Conservation (phyloP, 164 flowering plant species). For the Platanus orientalis region DNA sequence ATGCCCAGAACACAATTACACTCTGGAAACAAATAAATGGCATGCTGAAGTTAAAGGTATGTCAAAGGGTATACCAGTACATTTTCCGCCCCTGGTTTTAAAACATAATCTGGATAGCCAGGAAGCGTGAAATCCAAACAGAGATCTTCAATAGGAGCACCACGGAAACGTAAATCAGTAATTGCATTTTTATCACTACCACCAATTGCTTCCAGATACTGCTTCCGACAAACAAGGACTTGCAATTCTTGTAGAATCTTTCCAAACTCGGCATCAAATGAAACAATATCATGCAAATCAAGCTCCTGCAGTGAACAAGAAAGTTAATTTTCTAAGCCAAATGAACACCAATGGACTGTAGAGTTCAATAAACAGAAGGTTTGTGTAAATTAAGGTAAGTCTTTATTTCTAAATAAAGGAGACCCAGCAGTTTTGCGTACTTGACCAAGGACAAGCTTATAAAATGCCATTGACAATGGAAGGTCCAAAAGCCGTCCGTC, state of each 20-base stretch:
- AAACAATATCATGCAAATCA: constrained; percentile 86
- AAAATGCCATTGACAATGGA: constrained; percentile 81
- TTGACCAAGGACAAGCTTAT: constrained; percentile 88
- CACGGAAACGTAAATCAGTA: constrained; percentile 59
- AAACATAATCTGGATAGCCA: constrained; percentile 83
- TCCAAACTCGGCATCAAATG: constrained; percentile 81
- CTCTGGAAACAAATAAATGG: background rate
- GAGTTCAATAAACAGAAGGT: background rate
- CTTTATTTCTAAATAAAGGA: too few relatives aligned
- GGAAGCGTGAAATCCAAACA: constrained; percentile 94
- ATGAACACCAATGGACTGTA: background rate
- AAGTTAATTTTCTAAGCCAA: background rate
- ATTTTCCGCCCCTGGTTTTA: constrained; percentile 77
- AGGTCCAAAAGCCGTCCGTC: constrained; percentile 96
- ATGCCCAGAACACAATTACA: background rate
- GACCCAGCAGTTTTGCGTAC: constrained; percentile 37
- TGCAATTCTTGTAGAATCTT: constrained; percentile 81
- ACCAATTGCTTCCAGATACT: constrained; percentile 53
- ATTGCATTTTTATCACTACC: constrained; percentile 32
- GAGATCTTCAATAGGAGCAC: constrained; percentile 73
- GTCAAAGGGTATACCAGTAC: constrained; percentile 27
- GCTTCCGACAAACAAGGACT: constrained; percentile 67
- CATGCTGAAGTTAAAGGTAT: background rate
- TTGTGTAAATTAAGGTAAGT: background rate
- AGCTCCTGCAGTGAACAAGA: constrained; percentile 60